Percentiles rank a stretch among this genome's conserved stretches.
These are phyloP conservation scores for Moniliophthora roreri DNA, from an alignment of 1,284 basidiomycete species.

Conservation along the genomic window DNA sequence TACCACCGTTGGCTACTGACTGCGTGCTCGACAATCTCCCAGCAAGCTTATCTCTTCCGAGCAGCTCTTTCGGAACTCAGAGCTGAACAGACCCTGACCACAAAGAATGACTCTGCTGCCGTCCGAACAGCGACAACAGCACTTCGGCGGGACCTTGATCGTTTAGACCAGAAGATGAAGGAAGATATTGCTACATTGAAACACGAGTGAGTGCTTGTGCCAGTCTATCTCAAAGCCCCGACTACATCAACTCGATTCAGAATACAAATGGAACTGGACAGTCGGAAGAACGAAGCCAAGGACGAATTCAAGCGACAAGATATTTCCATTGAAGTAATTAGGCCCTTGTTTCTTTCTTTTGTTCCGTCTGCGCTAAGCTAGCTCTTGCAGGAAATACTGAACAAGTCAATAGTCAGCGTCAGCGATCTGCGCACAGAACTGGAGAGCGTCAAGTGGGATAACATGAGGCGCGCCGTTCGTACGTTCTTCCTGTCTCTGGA, in stretches of 20 bases:
- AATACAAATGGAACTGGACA: conserved; percentile 96
- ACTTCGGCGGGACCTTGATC: conserved; percentile 87
- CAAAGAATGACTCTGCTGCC: conserved; percentile 83
- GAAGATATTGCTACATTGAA: conserved; percentile 89
- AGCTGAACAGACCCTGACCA: conserved; percentile 82
- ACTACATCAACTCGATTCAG: conserved; percentile 36
- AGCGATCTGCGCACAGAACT: conserved; percentile 87
- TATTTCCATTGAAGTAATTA: conserved; percentile 86
- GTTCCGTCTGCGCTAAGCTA: conserved; percentile 8
- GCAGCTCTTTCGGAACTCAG: conserved; percentile 92
- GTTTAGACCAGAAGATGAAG: conserved; percentile 88
- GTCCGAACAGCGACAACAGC: conserved; percentile 75
- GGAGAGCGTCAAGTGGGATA: conserved; percentile 91
- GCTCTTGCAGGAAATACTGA: conserved; percentile 70
- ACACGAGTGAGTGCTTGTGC: conserved; percentile 71
- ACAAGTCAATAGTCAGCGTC: conserved; percentile 81
- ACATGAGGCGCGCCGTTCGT: conserved; percentile 86
- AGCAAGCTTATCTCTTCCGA: conserved; percentile 96
- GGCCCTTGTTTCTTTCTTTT: conserved; percentile 5
- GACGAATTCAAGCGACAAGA: conserved; percentile 86
- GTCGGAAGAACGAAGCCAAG: conserved; percentile 90
- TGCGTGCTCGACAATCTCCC: conserved; percentile 14
- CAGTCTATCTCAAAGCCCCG: not conserved
- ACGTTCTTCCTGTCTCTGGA: conserved; percentile 29
- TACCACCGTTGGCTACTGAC: not conserved